phyloP scores from a whole-genome alignment of 148 eudicot genomes.

The Euryodendron excelsum region DNA sequence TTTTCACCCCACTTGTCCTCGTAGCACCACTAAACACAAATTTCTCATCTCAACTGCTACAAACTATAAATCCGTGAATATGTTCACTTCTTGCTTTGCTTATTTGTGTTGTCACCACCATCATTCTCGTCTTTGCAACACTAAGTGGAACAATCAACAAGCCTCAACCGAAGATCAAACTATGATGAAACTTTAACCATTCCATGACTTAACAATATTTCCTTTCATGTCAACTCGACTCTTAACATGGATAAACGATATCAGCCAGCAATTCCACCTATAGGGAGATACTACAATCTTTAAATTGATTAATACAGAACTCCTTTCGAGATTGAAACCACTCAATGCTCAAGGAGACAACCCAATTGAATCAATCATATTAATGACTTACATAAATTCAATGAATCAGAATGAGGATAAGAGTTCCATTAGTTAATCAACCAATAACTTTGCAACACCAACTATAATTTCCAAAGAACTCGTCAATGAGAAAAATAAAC shows the following conservation, averaged over 20 bases:
- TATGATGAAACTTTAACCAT: background rate
- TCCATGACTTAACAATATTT: background rate
- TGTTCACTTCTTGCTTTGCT: background rate
- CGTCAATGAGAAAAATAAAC: background rate
- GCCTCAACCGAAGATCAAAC: background rate
- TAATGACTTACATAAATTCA: background rate
- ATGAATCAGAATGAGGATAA: background rate
- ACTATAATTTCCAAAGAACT: background rate
- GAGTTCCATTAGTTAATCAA: background rate
- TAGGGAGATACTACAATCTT: background rate
- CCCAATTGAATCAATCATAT: background rate
- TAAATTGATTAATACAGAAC: background rate
- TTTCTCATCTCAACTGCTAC: background rate
- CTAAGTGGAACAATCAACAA: background rate
- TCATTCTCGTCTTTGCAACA: background rate
- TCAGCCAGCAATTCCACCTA: slow-evolving; percentile 3
- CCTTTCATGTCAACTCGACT: background rate
- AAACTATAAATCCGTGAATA: background rate
- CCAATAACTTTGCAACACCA: background rate
- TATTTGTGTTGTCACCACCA: background rate
- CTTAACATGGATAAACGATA: background rate
- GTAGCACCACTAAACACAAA: background rate
- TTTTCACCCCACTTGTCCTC: background rate
- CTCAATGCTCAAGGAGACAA: background rate
- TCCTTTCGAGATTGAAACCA: background rate